These are phyloP conservation scores for Cordyceps pruinosa DNA, from an alignment of 2,329 filamentous ascomycete genomes.

Conservation along the genomic window DNA sequence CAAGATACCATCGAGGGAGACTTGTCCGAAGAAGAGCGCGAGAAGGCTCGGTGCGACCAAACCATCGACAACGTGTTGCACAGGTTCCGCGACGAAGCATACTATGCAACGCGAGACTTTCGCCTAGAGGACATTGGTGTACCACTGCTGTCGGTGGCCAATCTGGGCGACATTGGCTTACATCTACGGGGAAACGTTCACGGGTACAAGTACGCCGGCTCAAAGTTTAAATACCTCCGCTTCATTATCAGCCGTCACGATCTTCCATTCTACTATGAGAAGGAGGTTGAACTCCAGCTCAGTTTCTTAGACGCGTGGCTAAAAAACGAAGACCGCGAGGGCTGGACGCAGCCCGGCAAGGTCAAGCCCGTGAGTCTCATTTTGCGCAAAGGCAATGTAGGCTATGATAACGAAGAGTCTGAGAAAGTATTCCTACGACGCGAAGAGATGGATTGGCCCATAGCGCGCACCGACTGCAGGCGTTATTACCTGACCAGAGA, in stretches of 20 bases:
- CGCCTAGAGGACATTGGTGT: slow-evolving; percentile 59
- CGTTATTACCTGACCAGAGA: slow-evolving; percentile 15
- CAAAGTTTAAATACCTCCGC: slow-evolving; percentile 60
- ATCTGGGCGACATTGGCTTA: slow-evolving; percentile 64
- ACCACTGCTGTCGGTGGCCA: slow-evolving; percentile 59
- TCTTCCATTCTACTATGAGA: slow-evolving; percentile 63
- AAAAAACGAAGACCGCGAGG: slow-evolving; percentile 51
- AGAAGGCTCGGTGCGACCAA: slow-evolving; percentile 32
- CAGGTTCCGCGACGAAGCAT: slow-evolving; percentile 54
- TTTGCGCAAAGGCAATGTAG: not conserved
- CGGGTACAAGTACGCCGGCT: slow-evolving; percentile 57
- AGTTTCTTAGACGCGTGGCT: slow-evolving; percentile 66
- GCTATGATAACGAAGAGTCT: not conserved
- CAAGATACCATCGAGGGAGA: slow-evolving; percentile 53
- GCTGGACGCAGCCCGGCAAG: slow-evolving; percentile 30
- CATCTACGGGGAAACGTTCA: slow-evolving; percentile 64
- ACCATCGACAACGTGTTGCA: slow-evolving; percentile 38
- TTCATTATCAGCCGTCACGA: slow-evolving; percentile 66
- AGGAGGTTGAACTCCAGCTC: slow-evolving; percentile 60
- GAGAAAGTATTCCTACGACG: slow-evolving; percentile 40
- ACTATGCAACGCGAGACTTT: slow-evolving; percentile 61
- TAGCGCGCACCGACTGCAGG: slow-evolving; percentile 59
- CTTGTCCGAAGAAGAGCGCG: slow-evolving; percentile 44
- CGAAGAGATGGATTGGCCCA: slow-evolving; percentile 58
- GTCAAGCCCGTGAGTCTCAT: not conserved